Percentiles rank a stretch among this genome's conserved stretches.
phyloP scores from a whole-genome alignment of 768 basidiomycete species.

The Suillus hirtellus region DNA sequence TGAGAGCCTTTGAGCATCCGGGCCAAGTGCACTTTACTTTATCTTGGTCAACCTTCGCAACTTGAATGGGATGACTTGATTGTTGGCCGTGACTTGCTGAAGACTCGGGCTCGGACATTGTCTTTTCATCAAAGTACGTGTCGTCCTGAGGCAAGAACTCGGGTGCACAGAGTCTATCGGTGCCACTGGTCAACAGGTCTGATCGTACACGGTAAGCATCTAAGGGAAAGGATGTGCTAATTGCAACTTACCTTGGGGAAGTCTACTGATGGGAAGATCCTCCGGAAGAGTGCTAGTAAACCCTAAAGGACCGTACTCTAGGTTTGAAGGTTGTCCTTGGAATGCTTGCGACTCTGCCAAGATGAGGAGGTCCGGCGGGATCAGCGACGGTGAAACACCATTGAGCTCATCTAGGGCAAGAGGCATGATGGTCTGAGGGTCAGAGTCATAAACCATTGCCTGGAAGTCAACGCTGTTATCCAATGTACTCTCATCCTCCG shows the following conservation, averaged over 20 bases:
- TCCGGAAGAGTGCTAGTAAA: neutral
- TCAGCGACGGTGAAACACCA: neutral
- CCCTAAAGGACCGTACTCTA: neutral
- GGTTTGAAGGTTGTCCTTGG: neutral
- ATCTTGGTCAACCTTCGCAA: neutral
- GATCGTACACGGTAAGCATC: neutral
- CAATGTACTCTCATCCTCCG: neutral
- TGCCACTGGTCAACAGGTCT: neutral
- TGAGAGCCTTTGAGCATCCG: neutral
- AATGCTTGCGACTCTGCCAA: neutral
- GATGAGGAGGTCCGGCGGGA: too few relatives aligned
- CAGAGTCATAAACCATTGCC: neutral
- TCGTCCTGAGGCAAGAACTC: neutral
- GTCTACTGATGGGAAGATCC: neutral
- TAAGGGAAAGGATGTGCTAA: neutral
- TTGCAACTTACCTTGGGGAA: neutral
- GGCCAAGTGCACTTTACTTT: neutral
- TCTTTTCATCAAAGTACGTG: neutral
- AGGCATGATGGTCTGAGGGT: neutral
- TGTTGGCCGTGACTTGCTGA: neutral
- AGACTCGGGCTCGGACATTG: neutral
- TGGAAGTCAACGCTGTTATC: neutral
- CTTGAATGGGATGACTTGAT: too few relatives aligned
- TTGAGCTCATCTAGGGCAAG: neutral
- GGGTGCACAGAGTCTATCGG: neutral